Evolutionary conservation across 441 rosid genomes (phyloP).

Genomic region (Mallotus japonicus): DNA sequence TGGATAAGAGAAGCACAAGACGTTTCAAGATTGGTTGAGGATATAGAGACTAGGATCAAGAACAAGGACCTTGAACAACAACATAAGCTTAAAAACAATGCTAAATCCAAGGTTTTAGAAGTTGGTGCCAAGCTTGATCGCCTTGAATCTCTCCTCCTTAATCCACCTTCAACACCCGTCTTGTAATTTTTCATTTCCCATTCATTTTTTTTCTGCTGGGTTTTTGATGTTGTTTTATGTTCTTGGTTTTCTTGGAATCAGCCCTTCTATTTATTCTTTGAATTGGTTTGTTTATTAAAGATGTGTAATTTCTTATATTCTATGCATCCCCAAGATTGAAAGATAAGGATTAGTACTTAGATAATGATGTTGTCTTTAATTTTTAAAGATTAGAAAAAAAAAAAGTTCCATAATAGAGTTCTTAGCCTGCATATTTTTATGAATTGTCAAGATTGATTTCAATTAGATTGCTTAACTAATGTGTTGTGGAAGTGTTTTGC

Average conservation of each 20-base stretch:
- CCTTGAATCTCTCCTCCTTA: conserved; percentile 51
- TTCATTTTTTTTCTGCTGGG: not conserved
- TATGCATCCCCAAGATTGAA: not conserved
- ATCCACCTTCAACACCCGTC: conserved; percentile 49
- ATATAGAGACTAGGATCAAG: conserved; percentile 35
- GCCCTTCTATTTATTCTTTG: not conserved
- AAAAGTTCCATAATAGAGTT: too few relatives aligned
- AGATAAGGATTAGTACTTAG: not conserved
- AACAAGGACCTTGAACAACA: conserved; percentile 22
- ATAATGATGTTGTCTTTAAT: not conserved
- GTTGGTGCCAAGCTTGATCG: conserved; percentile 51
- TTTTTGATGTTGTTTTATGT: not conserved
- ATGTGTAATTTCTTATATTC: not conserved
- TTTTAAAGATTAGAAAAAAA: too few relatives aligned
- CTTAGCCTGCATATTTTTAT: too few relatives aligned
- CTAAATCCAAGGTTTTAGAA: conserved; percentile 43
- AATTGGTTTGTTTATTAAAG: not conserved
- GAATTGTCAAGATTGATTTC: not conserved
- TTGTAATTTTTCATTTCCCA: conserved; percentile 29
- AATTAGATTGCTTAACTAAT: conserved; percentile 25
- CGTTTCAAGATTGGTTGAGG: conserved; percentile 40
- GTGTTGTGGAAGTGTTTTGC: conserved; percentile 31
- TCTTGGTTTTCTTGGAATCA: not conserved
- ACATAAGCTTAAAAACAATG: conserved; percentile 20
- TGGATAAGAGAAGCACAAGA: conserved; percentile 55